Evolutionary conservation across 176 grass and related monocot species (phyloP).

Genomic region (Puccinellia tenuiflora): DNA sequence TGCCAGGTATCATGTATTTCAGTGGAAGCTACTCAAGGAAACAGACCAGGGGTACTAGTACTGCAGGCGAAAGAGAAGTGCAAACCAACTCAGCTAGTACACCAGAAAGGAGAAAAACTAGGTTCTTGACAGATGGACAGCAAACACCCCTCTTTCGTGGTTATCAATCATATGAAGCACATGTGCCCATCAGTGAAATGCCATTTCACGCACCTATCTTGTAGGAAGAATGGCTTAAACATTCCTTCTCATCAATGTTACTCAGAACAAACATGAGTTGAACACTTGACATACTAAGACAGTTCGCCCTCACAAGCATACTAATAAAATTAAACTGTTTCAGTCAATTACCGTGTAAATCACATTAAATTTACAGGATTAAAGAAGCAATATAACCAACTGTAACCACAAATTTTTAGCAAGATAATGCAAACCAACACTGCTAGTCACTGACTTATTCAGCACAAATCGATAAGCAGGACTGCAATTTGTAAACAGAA

Average conservation of each 20-base stretch:
- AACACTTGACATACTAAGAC: neutral
- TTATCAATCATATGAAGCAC: slow-evolving; percentile 3
- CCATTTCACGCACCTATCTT: neutral
- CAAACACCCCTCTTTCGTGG: neutral
- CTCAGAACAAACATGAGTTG: neutral
- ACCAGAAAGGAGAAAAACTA: neutral
- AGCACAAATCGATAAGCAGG: neutral
- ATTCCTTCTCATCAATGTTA: neutral
- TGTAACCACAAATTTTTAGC: neutral
- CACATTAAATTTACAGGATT: neutral
- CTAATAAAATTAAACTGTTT: neutral
- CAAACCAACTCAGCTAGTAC: neutral
- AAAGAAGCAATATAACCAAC: neutral
- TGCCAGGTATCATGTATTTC: slow-evolving; percentile 27
- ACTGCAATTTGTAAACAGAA: neutral
- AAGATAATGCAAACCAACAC: neutral
- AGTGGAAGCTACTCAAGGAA: slow-evolving; percentile 34
- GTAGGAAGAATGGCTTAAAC: neutral
- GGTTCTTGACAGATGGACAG: slow-evolving; percentile 9
- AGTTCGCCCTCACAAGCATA: neutral
- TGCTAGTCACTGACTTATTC: neutral
- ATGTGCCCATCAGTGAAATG: neutral
- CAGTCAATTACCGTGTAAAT: neutral
- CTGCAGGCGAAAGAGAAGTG: slow-evolving; percentile 1
- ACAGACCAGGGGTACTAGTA: neutral